A percentile compares a stretch with the other conserved stretches of the same genome.
phyloP scores from a whole-genome alignment of 2,329 filamentous ascomycete genomes.

The Trichoderma guizhouense region DNA sequence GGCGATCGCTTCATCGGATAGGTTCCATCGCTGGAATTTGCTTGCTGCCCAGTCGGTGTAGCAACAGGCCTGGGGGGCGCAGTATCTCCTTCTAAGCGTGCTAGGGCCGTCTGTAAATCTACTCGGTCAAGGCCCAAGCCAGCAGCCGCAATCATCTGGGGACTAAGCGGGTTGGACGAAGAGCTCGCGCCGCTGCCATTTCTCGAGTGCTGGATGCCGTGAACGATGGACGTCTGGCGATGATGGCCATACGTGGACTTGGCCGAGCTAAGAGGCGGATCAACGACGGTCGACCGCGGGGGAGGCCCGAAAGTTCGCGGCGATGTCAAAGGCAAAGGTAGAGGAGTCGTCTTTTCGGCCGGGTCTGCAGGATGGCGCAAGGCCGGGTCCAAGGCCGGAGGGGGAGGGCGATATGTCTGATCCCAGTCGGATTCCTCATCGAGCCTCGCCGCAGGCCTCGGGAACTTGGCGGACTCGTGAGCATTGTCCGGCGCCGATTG shows the following conservation, averaged over 20 bases:
- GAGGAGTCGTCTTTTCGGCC: conserved; percentile 48
- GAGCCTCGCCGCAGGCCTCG: conserved; percentile 47
- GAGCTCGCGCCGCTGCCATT: conserved; percentile 84
- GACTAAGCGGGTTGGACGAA: conserved; percentile 79
- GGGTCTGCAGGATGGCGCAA: conserved; percentile 52
- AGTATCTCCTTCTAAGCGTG: conserved; percentile 45
- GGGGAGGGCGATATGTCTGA: conserved; percentile 44
- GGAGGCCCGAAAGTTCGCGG: conserved; percentile 41
- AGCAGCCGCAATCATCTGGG: conserved; percentile 74
- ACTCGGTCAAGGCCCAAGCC: conserved; percentile 54
- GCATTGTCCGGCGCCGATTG: conserved; percentile 56
- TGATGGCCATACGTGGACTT: conserved; percentile 76
- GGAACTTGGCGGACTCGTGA: conserved; percentile 51
- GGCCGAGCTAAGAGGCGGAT: conserved; percentile 54
- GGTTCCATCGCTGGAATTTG: conserved; percentile 23
- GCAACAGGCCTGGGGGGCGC: conserved; percentile 44
- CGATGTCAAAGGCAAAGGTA: conserved; percentile 31
- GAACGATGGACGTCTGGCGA: conserved; percentile 93
- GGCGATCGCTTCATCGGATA: conserved; percentile 43
- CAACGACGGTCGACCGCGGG: conserved; percentile 40
- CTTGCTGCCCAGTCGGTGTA: conserved; percentile 35
- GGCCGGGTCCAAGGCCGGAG: conserved; percentile 40
- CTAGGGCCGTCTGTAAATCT: conserved; percentile 46
- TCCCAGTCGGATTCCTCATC: conserved; percentile 56
- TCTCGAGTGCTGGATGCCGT: conserved; percentile 89